Conservation (phyloP, 2,329 filamentous ascomycete genomes). For the Ceratocystiopsis minuta region DNA sequence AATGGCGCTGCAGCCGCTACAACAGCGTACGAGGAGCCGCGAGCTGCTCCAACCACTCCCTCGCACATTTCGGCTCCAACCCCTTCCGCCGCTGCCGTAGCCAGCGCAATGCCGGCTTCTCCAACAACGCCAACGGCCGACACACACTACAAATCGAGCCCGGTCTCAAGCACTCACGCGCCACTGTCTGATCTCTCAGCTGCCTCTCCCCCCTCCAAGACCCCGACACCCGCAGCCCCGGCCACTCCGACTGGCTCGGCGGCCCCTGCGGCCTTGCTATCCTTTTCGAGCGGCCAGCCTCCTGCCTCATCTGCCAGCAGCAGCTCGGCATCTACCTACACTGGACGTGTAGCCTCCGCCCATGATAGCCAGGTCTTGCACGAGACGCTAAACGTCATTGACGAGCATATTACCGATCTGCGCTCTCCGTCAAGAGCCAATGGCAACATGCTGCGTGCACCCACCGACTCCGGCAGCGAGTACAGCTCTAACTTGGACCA, state of each 20-base stretch:
- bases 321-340: constrained; percentile 6
- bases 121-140: constrained; percentile 6
- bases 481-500: constrained; percentile 67
- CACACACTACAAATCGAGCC: too few relatives aligned
- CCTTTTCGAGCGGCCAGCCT: too few relatives aligned
- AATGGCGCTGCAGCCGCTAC: background rate
- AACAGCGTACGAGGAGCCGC: constrained; percentile 10
- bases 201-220: constrained; percentile 1
- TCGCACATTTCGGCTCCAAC: background rate
- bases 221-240: background rate
- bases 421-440: constrained; percentile 31
- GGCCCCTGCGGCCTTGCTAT: too few relatives aligned
- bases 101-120: constrained; percentile 12
- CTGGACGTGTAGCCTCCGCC: constrained; percentile 17
- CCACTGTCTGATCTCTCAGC: too few relatives aligned
- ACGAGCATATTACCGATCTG: constrained; percentile 90
- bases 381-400: constrained; percentile 87
- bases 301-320: too few relatives aligned
- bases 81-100: background rate
- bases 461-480: constrained; percentile 71
- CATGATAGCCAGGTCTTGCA: constrained; percentile 68
- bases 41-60: background rate
- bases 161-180: too few relatives aligned
- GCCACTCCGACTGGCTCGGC: too few relatives aligned
- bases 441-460: constrained; percentile 30